Conservation (phyloP, 148 eudicot species). For the Cornus controversa region DNA sequence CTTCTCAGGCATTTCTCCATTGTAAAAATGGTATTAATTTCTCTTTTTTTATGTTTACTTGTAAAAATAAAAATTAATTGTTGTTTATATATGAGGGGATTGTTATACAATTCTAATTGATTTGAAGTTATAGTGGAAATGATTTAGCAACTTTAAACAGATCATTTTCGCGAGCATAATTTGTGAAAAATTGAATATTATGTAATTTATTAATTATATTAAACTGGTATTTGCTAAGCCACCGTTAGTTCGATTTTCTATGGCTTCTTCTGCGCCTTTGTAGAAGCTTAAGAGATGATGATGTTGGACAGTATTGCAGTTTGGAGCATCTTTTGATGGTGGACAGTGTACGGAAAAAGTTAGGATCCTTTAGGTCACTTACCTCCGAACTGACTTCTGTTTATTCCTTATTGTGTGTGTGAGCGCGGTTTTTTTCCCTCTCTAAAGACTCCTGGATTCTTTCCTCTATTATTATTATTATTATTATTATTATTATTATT, state of each 20-base stretch:
- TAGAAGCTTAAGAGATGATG: background rate
- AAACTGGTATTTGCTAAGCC: background rate
- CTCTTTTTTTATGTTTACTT: background rate
- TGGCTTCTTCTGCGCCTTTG: background rate
- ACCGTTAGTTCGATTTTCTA: background rate
- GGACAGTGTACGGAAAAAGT: background rate
- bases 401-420: too few species aligned
- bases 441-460: too few species aligned
- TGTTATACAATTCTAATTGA: too few species aligned
- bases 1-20: conserved; percentile 40
- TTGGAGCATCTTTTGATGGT: background rate
- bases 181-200: background rate
- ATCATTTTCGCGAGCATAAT: background rate
- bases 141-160: background rate
- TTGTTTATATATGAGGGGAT: background rate
- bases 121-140: background rate
- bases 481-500: too few species aligned
- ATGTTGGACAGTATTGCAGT: background rate
- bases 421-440: too few species aligned
- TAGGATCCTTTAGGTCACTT: too few species aligned
- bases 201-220: background rate
- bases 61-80: background rate
- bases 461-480: too few species aligned
- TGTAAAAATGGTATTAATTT: conserved; percentile 17
- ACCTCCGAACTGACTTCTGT: too few species aligned